Percentiles rank a stretch among this genome's conserved stretches.
Conservation (phyloP, 2,329 filamentous ascomycete genomes). For the Fusarium sp. region DNA sequence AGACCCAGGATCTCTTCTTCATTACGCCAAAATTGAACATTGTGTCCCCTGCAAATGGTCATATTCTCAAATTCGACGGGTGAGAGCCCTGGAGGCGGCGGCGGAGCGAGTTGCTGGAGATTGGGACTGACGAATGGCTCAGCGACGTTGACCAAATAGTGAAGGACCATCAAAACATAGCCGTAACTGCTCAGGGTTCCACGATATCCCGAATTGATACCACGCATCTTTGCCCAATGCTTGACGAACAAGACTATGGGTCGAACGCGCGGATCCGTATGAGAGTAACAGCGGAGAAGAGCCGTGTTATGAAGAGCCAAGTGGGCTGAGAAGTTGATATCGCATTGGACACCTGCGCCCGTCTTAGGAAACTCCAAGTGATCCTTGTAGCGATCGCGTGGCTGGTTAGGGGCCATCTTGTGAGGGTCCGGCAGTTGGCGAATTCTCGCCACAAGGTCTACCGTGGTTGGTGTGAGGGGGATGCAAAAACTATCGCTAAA, state of each 20-base stretch:
- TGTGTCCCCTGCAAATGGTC: conserved; percentile 68
- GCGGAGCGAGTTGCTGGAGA: conserved; percentile 70
- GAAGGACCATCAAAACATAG: conserved; percentile 91
- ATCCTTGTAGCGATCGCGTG: conserved; percentile 65
- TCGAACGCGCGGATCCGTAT: conserved; percentile 80
- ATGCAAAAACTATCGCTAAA: conserved; percentile 47
- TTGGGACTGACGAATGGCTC: conserved; percentile 87
- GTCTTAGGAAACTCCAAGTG: conserved; percentile 81
- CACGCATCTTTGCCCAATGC: conserved; percentile 86
- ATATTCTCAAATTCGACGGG: conserved; percentile 38
- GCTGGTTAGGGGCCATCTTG: conserved; percentile 61
- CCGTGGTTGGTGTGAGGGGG: conserved; percentile 50
- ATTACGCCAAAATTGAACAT: conserved; percentile 82
- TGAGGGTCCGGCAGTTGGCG: conserved; percentile 61
- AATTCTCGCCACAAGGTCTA: conserved; percentile 55
- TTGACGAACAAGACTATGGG: conserved; percentile 88
- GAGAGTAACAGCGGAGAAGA: conserved; percentile 84
- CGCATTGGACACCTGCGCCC: conserved; percentile 85
- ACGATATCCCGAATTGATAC: conserved; percentile 87
- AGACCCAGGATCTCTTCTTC: conserved; percentile 75
- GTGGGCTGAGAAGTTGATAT: conserved; percentile 91
- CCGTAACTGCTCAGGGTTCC: conserved; percentile 91
- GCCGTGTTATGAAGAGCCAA: conserved; percentile 86
- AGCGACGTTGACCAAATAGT: conserved; percentile 87
- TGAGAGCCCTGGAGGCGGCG: conserved; percentile 49